These are phyloP conservation scores for Colletotrichum horii DNA, from an alignment of 2,329 filamentous ascomycete species.

Conservation along the genomic window DNA sequence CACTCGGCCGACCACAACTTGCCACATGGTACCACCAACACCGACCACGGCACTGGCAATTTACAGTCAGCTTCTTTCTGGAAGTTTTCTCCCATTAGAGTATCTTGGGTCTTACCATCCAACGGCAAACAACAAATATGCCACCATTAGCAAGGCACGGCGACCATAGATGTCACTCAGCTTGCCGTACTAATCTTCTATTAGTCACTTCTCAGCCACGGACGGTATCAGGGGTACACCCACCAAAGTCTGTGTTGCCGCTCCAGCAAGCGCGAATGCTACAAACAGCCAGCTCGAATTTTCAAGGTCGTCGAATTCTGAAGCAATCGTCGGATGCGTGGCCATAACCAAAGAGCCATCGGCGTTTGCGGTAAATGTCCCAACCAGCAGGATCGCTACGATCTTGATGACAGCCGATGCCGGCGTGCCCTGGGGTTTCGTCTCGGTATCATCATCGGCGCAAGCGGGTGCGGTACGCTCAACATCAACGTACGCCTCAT, in stretches of 20 bases:
- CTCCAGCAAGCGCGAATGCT: conserved; percentile 34
- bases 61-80: conserved; percentile 18
- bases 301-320: conserved; percentile 61
- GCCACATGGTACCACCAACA: conserved; percentile 47
- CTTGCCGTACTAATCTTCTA: conserved; percentile 51
- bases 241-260: conserved; percentile 45
- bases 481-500: conserved; percentile 1
- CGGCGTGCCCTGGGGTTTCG: neutral
- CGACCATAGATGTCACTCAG: conserved; percentile 64
- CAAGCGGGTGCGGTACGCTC: conserved; percentile 3
- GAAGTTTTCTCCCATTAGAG: too few species aligned
- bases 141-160: conserved; percentile 46
- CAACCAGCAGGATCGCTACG: conserved; percentile 28
- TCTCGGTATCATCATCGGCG: neutral
- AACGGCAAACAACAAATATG: conserved; percentile 55
- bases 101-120: conserved; percentile 50
- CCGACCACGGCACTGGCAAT: conserved; percentile 37
- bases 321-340: conserved; percentile 66
- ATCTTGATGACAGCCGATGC: conserved; percentile 23
- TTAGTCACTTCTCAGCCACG: neutral
- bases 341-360: conserved; percentile 71
- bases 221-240: conserved; percentile 20
- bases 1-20: conserved; percentile 55
- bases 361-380: conserved; percentile 68
- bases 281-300: conserved; percentile 57